Evolutionary conservation across 2,329 filamentous ascomycete species (phyloP).

Genomic region (Phialemoniopsis sp.): DNA sequence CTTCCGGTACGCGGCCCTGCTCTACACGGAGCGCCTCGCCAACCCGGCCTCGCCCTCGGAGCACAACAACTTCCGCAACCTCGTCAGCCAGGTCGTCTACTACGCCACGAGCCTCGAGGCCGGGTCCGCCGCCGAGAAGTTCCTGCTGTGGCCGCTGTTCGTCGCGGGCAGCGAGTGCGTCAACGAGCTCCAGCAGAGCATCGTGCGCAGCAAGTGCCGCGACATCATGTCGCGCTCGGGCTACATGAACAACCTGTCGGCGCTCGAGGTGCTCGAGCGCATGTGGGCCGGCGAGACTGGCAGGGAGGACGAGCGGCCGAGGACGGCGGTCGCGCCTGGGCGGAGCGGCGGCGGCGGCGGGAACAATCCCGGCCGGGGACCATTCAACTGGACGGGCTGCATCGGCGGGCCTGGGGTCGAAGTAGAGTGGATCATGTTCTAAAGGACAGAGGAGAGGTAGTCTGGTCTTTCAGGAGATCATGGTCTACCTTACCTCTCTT

Average conservation of each 20-base stretch:
- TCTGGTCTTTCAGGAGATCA: not conserved
- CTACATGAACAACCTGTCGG: conserved; percentile 89
- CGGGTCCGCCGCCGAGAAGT: conserved; percentile 73
- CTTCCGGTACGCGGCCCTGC: conserved; percentile 82
- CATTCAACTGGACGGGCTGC: conserved; percentile 55
- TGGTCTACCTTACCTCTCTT: not conserved
- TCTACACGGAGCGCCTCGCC: conserved; percentile 86
- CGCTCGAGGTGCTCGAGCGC: conserved; percentile 79
- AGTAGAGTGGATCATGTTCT: conserved; percentile 67
- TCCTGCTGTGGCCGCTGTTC: conserved; percentile 90
- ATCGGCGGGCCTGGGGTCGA: conserved; percentile 53
- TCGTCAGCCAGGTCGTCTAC: conserved; percentile 77
- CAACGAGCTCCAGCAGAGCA: conserved; percentile 70
- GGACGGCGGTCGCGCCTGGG: conserved; percentile 10
- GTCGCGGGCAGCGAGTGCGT: conserved; percentile 87
- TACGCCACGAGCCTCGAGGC: conserved; percentile 77
- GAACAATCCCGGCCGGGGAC: conserved; percentile 36
- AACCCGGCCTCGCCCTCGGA: conserved; percentile 69
- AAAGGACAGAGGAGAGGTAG: conserved; percentile 13
- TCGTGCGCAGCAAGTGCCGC: conserved; percentile 75
- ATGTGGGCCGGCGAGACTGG: conserved; percentile 62
- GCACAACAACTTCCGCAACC: conserved; percentile 74
- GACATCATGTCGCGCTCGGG: conserved; percentile 86
- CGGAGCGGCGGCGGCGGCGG: not conserved
- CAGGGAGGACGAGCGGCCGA: conserved; percentile 23